phyloP scores from a whole-genome alignment of 768 basidiomycete species.

The Lentinula raphanica region DNA sequence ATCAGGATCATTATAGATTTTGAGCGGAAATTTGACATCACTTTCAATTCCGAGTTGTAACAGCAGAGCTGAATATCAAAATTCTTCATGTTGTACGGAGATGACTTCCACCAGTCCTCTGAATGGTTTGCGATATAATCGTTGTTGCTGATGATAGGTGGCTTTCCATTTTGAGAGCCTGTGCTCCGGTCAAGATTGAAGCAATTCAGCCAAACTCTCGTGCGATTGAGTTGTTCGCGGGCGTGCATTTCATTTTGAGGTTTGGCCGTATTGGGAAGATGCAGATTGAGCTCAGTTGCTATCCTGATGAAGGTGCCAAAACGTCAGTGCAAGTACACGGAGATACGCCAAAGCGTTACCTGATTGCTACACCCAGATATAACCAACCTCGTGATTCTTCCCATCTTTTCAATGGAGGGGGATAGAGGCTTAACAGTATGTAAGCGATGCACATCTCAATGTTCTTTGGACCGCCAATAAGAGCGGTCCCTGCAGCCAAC shows the following conservation, averaged over 20 bases:
- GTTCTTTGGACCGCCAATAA: conserved; percentile 71
- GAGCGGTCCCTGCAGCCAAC: conserved; percentile 68
- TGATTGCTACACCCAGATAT: conserved; percentile 83
- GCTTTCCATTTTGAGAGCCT: conserved; percentile 84
- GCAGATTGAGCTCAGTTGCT: conserved; percentile 86
- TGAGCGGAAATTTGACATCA: conserved; percentile 54
- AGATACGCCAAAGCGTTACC: conserved; percentile 36
- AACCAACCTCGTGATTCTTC: conserved; percentile 90
- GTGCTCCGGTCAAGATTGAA: conserved; percentile 89
- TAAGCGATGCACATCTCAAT: conserved; percentile 87
- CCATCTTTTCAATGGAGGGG: conserved; percentile 71
- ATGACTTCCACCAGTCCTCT: conserved; percentile 65
- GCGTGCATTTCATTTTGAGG: conserved; percentile 77
- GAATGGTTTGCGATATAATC: conserved; percentile 75
- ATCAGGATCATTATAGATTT: conserved; percentile 68
- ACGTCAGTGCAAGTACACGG: not conserved
- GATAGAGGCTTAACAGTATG: conserved; percentile 71
- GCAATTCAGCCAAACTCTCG: conserved; percentile 86
- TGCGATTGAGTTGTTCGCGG: conserved; percentile 84
- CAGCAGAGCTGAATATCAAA: conserved; percentile 80
- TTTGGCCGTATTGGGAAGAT: conserved; percentile 67
- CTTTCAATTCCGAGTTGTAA: conserved; percentile 69
- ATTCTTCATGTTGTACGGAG: conserved; percentile 59
- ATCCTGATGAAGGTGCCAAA: conserved; percentile 41
- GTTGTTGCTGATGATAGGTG: conserved; percentile 68